Evolutionary conservation across 2,329 filamentous ascomycete genomes (phyloP), one percentile per base, ranked within the genome.

Genomic region (Pseudogymnoascus sp.): DNA sequence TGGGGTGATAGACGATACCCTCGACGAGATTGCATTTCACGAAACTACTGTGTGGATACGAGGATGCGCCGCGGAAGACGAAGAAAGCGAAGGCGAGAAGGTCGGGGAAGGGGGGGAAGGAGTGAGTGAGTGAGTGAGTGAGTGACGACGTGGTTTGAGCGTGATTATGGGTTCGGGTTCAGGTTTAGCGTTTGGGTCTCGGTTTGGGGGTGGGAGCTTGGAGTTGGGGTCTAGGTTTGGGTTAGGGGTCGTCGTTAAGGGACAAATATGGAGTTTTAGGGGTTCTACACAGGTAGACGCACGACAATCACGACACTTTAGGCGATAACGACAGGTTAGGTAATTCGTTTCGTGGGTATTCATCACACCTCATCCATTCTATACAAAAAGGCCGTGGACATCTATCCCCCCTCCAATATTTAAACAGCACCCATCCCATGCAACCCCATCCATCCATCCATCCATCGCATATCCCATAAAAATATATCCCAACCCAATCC

Each of bases 1-100:
- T 23, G 23, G 23, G 23, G 16, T 42, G 18, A 47, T 65, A 86
- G 84, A 85, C 79, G 70, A 77, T 86, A 23, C 77, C 83, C 0
- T 78, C 78, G 16, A 83, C 83, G 12, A 78, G 83, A 6, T 76
- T 81, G n/a, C 78, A 80, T 66, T 86, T 84, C 70, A 83, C 77
- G 61, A 78, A 78, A 65, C 78, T 84, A 69, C 75, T 86, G 47
- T 84, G 82, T 70, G 83, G 83, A 39, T 78, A 80, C 66, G 77
- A 80, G 10, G 73, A 77, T 21, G 1, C 21, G 3, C 18, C 42
- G 4, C 42, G 18, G 11, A 47, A 26, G 5, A 59, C 54, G 68
- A 73, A 3, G 63, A 65, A 12, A 67, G 66, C 60, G 26, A 45
- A 47, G 34, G 29, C 61, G 45, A 61, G 26, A 26, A 6, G 54